A percentile compares a stretch with the other conserved stretches of the same genome.
phyloP scores from a whole-genome alignment of 208 protist species.

The Vickermania ingenoplastis region DNA sequence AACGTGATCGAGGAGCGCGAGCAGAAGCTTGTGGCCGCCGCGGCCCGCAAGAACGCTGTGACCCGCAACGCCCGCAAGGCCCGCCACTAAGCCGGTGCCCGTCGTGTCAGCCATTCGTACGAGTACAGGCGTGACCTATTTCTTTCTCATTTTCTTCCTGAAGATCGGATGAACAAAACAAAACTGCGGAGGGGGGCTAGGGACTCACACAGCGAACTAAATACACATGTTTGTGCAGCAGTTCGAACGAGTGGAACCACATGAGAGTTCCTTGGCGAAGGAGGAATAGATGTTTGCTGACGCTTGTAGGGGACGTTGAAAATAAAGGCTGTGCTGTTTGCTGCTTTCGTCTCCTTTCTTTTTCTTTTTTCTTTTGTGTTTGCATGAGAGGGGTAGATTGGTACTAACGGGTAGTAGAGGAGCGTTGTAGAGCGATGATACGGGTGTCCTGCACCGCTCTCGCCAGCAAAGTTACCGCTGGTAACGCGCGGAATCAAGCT shows the following conservation, averaged over 20 bases:
- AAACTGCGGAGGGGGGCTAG: neutral
- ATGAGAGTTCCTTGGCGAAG: too few species aligned
- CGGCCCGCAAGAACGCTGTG: constrained; percentile 47
- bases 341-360: constrained; percentile 7
- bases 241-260: neutral
- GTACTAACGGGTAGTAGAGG: neutral
- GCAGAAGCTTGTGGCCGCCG: constrained; percentile 70
- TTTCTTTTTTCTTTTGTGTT: constrained; percentile 4
- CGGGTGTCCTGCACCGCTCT: constrained; percentile 12
- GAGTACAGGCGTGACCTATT: neutral
- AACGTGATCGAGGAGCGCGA: constrained; percentile 85
- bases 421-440: constrained; percentile 26
- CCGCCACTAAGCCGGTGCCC: constrained; percentile 25
- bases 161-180: neutral
- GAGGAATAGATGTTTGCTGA: too few species aligned
- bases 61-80: constrained; percentile 33
- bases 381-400: neutral
- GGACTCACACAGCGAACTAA: neutral
- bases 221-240: neutral
- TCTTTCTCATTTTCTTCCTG: constrained; percentile 2
- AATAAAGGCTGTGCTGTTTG: constrained; percentile 9
- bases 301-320: too few species aligned
- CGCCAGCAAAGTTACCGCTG: constrained; percentile 73
- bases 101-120: neutral
- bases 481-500: constrained; percentile 76